phyloP scores from a whole-genome alignment of 345 rosid species.

The Euphorbia peplus region DNA sequence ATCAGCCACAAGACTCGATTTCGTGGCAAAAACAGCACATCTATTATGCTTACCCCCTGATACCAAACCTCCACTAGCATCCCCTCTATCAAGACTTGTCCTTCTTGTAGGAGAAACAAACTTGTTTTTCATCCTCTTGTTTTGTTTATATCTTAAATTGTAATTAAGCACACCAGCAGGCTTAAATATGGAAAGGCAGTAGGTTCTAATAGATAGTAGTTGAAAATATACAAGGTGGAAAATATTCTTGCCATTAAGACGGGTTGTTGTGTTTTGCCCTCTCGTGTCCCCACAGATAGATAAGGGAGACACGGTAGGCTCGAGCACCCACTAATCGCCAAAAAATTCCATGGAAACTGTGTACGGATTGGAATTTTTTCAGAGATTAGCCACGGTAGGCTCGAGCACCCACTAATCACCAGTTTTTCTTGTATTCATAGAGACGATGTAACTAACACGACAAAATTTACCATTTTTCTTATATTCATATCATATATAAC shows the following conservation, averaged over 20 bases:
- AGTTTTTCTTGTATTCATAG: too few species aligned
- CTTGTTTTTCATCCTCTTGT: constrained; percentile 25
- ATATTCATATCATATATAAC: too few species aligned
- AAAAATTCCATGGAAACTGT: too few species aligned
- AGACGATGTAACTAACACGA: too few species aligned
- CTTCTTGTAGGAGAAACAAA: constrained; percentile 12
- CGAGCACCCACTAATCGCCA: too few species aligned
- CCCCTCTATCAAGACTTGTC: constrained; percentile 11
- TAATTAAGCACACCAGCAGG: not conserved
- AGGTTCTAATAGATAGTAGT: not conserved
- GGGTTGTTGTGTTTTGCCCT: constrained; percentile 25
- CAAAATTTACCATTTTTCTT: too few species aligned
- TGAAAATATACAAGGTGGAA: not conserved
- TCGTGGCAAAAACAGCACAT: constrained; percentile 34
- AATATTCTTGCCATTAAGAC: constrained; percentile 29
- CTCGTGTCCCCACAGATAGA: constrained; percentile 8
- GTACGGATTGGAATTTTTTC: too few species aligned
- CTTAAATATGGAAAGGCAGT: not conserved
- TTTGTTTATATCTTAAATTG: not conserved
- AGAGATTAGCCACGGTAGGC: too few species aligned
- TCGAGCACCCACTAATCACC: too few species aligned
- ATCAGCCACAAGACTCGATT: constrained; percentile 29
- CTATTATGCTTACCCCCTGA: constrained; percentile 26
- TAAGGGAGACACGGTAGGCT: too few species aligned
- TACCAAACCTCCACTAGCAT: constrained; percentile 10